phyloP scores from a whole-genome alignment of 768 basidiomycete species.

The Cubamyces sp. region DNA sequence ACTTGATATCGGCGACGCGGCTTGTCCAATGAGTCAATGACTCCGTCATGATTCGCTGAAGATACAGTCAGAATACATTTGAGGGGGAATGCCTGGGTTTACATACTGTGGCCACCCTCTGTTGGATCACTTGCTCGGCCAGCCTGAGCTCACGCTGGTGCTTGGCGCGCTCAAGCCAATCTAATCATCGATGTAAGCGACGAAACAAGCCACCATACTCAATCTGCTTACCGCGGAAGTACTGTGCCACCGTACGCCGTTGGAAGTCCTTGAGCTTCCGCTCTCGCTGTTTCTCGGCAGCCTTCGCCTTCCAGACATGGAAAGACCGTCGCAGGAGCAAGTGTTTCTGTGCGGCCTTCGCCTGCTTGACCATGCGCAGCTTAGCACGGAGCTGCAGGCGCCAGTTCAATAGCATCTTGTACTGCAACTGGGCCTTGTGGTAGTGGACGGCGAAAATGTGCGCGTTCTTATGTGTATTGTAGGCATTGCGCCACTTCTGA shows the following conservation, averaged over 20 bases:
- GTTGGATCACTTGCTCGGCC: constrained; percentile 48
- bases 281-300: constrained; percentile 49
- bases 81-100: not conserved
- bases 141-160: constrained; percentile 44
- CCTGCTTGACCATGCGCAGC: constrained; percentile 54
- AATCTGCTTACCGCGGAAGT: constrained; percentile 40
- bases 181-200: constrained; percentile 35
- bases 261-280: constrained; percentile 50
- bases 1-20: constrained; percentile 72
- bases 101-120: constrained; percentile 46
- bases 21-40: constrained; percentile 68
- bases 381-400: constrained; percentile 54
- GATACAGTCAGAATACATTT: not conserved
- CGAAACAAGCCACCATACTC: too few species aligned
- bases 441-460: constrained; percentile 53
- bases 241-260: constrained; percentile 38
- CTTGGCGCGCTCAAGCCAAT: constrained; percentile 49
- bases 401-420: constrained; percentile 55
- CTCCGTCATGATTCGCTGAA: constrained; percentile 55
- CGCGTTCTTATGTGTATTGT: constrained; percentile 50
- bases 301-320: constrained; percentile 50
- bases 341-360: constrained; percentile 55
- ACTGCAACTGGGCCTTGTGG: constrained; percentile 45
- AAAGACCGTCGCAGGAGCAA: constrained; percentile 53
- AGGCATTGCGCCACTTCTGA: constrained; percentile 49